Evolutionary conservation across 768 basidiomycete genomes (phyloP).

Genomic region (Lenzites betulinus): DNA sequence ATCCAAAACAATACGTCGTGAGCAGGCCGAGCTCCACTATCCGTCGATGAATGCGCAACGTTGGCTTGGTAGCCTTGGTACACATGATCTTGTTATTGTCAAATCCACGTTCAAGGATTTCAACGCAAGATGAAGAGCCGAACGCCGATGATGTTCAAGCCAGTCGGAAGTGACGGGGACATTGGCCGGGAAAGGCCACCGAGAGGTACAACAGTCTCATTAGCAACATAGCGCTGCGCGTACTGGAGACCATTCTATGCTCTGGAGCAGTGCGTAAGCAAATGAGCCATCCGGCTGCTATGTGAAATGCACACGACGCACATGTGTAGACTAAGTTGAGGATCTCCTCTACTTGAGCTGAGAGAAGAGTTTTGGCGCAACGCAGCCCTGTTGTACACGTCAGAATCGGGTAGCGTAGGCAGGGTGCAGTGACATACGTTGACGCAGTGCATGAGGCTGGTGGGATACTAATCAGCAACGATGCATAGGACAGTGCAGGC

Average conservation of each 20-base stretch:
- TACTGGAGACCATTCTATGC: constrained; percentile 8
- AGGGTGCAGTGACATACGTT: constrained; percentile 55
- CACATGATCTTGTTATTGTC: no score
- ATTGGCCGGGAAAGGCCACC: no score
- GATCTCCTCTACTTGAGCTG: constrained; percentile 56
- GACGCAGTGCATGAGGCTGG: constrained; percentile 90
- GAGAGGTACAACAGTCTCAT: not conserved
- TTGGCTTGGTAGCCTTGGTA: no score
- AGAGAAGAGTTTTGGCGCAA: constrained; percentile 81
- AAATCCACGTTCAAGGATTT: no score
- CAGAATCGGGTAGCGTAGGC: constrained; percentile 8
- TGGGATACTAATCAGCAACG: constrained; percentile 16
- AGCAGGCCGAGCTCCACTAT: no score
- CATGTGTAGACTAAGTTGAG: constrained; percentile 4
- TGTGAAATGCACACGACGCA: not conserved
- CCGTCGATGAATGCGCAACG: no score
- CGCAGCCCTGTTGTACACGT: constrained; percentile 40
- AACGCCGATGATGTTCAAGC: no score
- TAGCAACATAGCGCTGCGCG: not conserved
- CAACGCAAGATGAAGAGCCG: no score
- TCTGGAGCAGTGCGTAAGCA: not conserved
- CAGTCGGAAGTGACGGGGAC: no score
- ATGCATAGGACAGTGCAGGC: not conserved
- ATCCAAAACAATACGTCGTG: no score
- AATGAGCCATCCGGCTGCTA: not conserved